Conservation (phyloP, 1,284 basidiomycete species). For the Quambalaria eucalypti region DNA sequence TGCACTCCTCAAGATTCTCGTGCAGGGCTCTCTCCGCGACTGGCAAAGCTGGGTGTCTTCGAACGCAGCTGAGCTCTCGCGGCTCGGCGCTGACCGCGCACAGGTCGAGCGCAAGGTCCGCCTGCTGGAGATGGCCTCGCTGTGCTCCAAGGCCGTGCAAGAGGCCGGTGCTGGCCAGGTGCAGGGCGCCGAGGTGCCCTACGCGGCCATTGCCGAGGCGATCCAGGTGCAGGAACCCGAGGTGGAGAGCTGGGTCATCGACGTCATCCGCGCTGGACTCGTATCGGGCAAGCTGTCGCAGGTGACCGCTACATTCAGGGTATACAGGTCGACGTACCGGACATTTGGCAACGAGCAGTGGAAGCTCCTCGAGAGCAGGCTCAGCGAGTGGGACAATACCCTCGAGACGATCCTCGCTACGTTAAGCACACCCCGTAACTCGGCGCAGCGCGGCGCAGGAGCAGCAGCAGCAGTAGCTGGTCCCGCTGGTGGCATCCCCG, state of each 20-base stretch:
- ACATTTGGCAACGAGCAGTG: constrained; percentile 41
- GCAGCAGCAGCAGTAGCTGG: too few species aligned
- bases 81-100: constrained; percentile 18
- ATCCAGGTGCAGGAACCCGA: constrained; percentile 24
- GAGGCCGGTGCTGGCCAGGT: background rate
- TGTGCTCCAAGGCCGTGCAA: constrained; percentile 33
- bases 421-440: too few species aligned
- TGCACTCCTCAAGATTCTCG: constrained; percentile 37
- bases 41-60: constrained; percentile 17
- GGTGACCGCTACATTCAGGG: constrained; percentile 36
- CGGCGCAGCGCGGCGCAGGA: too few species aligned
- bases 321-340: constrained; percentile 38
- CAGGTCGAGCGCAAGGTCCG: constrained; percentile 36
- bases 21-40: constrained; percentile 25
- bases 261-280: constrained; percentile 44
- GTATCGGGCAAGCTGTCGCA: constrained; percentile 42
- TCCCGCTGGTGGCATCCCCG: too few species aligned
- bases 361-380: constrained; percentile 30
- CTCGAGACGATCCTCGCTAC: constrained; percentile 29
- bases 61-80: constrained; percentile 9
- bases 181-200: constrained; percentile 27
- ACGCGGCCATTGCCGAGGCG: constrained; percentile 26
- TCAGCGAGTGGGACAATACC: constrained; percentile 37
- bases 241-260: constrained; percentile 46
- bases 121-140: constrained; percentile 38